These are phyloP conservation scores for Eucalyptus viminalis DNA, from an alignment of 345 rosid genomes.

Conservation along the genomic window DNA sequence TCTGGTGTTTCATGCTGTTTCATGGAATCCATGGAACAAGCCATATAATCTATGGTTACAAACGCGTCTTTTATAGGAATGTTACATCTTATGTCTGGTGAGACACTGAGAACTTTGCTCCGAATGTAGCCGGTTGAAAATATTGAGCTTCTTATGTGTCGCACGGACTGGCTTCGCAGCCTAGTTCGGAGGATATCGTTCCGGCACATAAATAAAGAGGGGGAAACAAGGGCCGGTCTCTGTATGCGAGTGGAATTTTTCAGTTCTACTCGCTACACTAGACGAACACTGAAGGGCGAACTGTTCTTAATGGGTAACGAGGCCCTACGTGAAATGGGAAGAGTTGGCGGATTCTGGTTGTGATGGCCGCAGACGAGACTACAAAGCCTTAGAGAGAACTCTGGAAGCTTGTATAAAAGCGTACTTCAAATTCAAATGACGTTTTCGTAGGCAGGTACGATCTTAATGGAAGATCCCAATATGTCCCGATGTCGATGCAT, in stretches of 20 bases:
- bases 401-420: neutral
- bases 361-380: neutral
- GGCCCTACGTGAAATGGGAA: neutral
- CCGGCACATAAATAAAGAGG: neutral
- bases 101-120: neutral
- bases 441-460: neutral
- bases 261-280: neutral
- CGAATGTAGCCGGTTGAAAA: neutral
- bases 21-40: neutral
- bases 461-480: neutral
- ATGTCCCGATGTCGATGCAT: neutral
- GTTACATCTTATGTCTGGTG: neutral
- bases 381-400: neutral
- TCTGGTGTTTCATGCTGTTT: neutral
- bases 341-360: neutral
- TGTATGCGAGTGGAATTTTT: neutral
- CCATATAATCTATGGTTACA: neutral
- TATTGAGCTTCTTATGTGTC: neutral
- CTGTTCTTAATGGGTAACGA: neutral
- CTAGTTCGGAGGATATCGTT: neutral
- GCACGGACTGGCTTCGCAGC: neutral
- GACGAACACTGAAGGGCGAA: neutral
- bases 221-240: neutral
- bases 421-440: neutral
- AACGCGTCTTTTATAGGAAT: neutral